Evolutionary conservation across 371 early-diverging fungal species (phyloP), one percentile per base, ranked within the genome.

Genomic region (Apophysomyces elegans): DNA sequence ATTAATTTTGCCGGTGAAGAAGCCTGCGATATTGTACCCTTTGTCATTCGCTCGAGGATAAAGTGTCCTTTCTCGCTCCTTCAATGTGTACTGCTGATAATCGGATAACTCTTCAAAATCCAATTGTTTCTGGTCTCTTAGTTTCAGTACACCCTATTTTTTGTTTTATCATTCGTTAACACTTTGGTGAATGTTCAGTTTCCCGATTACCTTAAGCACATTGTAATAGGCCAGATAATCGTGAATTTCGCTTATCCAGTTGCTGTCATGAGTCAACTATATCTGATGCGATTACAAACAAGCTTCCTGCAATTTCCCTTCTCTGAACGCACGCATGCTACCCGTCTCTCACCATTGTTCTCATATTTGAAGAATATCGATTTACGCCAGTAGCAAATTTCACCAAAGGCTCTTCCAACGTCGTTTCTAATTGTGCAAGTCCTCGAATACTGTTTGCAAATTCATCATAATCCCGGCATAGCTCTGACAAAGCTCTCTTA

Each of bases 91-190:
- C 67, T 89, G 85, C 39, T 93, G 76, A 65, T 91, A 95, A 62
- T 86, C 87, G 0, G 90, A 83, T 32, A 96, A 80, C 50, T 94
- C 97, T 77, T 97, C 97, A 76, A 86, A 90, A 78, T 97, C 97
- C 5, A 96, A 77, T 71, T 96, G 97, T 75, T 96, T 96, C 76
- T 96, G 95, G 76, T 96, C 97, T 12, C 97, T 84, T 54, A 90
- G 67, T 66, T 91, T 92, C 36, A 97, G 78, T 11, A 93, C 70
- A 75, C 56, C 88, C 88, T 41, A 41, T 90, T 86, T 26, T 26
- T 26, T 18, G 18, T 18, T 26, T 26, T 16, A 26, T 26, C 58
- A 18, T 57, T 63, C 9, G 5, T 45, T 26, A 16, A 32, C 35
- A 43, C 11, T 12, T 7, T 8, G n/a, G 18, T 57, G 9, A 7